phyloP scores from a whole-genome alignment of 2,329 filamentous ascomycete species.

The Spiromastix sp. region DNA sequence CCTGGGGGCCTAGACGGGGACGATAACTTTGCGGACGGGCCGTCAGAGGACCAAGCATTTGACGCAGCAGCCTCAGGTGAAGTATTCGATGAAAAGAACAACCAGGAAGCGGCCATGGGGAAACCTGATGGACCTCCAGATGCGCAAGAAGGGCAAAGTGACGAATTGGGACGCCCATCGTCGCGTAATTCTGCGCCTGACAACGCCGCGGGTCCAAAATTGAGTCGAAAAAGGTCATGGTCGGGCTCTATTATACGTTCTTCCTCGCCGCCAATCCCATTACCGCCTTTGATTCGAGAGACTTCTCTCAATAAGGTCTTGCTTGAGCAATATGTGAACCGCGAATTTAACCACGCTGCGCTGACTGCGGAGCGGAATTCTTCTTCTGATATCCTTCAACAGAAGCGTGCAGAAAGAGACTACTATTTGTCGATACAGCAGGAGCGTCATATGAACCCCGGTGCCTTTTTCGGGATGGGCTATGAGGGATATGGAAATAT shows the following conservation, averaged over 20 bases:
- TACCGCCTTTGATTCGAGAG: constrained; percentile 28
- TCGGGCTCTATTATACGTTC: constrained; percentile 46
- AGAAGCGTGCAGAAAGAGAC: constrained; percentile 56
- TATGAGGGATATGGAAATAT: constrained; percentile 87
- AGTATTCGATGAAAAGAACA: background rate
- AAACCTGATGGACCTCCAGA: background rate
- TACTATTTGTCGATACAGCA: constrained; percentile 59
- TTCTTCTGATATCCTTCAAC: constrained; percentile 47
- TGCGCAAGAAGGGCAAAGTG: constrained; percentile 10
- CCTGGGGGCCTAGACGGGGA: background rate
- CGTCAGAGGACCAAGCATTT: constrained; percentile 1
- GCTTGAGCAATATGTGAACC: constrained; percentile 54
- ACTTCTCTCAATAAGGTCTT: constrained; percentile 40
- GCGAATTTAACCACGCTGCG: constrained; percentile 51
- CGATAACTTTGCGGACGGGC: constrained; percentile 1
- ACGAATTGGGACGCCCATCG: constrained; percentile 20
- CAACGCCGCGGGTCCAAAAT: constrained; percentile 38
- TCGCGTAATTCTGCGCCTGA: constrained; percentile 20
- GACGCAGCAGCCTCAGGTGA: constrained; percentile 1
- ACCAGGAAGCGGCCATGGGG: constrained; percentile 39
- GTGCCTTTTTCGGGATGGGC: constrained; percentile 55
- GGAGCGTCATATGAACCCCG: constrained; percentile 47
- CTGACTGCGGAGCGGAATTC: constrained; percentile 42
- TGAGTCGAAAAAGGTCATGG: constrained; percentile 48
- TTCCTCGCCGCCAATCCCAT: constrained; percentile 18